Conservation (phyloP, 1,284 basidiomycete genomes). For the Mycena sp. region DNA sequence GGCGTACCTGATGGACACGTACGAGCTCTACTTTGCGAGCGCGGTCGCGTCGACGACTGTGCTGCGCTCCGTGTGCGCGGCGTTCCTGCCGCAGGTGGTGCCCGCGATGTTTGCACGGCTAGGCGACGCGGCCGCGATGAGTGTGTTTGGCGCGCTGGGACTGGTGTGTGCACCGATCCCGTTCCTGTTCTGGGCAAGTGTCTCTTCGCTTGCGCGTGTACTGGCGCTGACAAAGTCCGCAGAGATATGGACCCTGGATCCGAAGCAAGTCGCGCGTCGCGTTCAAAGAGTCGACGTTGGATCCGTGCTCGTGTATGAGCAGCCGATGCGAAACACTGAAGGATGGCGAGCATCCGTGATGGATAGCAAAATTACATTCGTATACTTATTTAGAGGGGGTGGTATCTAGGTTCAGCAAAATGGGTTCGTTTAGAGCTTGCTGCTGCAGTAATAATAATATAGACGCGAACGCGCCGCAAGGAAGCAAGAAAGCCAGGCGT, state of each 20-base stretch:
- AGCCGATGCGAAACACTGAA: conserved; percentile 23
- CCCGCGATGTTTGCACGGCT: conserved; percentile 64
- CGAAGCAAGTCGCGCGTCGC: conserved; percentile 64
- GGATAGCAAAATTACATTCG: neutral
- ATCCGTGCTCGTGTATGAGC: conserved; percentile 10
- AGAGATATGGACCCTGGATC: conserved; percentile 69
- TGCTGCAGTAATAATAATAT: conserved; percentile 7
- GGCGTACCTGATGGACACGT: conserved; percentile 76
- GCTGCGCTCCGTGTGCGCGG: conserved; percentile 72
- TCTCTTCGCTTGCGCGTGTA: too few species aligned
- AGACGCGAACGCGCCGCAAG: conserved; percentile 10
- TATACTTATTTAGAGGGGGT: conserved; percentile 14
- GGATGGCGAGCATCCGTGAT: conserved; percentile 18
- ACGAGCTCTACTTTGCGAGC: conserved; percentile 79
- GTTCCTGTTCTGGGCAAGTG: conserved; percentile 56
- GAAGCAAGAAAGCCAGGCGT: neutral
- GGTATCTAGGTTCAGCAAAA: conserved; percentile 5
- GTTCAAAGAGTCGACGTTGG: conserved; percentile 45
- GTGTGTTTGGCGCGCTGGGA: conserved; percentile 67
- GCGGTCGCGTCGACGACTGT: conserved; percentile 82
- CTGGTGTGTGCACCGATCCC: conserved; percentile 66
- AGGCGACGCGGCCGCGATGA: conserved; percentile 78
- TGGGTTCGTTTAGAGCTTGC: conserved; percentile 6
- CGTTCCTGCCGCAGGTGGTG: conserved; percentile 76
- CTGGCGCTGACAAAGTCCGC: too few species aligned